Evolutionary conservation across 495 filamentous ascomycete genomes (phyloP), one percentile per base, ranked within the genome.

Genomic region (Letharia columbiana): DNA sequence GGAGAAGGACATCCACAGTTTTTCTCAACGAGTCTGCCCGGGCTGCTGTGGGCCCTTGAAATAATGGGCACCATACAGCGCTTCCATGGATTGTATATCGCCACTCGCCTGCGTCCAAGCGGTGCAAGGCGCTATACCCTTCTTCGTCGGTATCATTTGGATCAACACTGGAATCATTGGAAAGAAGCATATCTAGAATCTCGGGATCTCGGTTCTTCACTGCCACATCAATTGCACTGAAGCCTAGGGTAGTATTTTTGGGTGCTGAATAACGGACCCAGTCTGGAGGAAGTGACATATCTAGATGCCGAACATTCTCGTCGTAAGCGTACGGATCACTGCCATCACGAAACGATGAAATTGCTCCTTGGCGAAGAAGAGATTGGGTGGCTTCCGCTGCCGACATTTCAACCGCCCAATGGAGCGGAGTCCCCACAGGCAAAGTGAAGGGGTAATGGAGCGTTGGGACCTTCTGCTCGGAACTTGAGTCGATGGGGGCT

Each of bases 371-470:
- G n/a, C 52, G 52, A 23, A 56, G 31, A 33, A 56, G 52, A 23
- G 52, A 23, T 6, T 23, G n/a, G 6, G 31, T 33, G n/a, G 52
- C 52, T 33, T 56, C 52, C n/a, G 15, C n/a, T 33, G 31, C 52
- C n/a, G 52, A 56, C 52, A 56, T 56, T 8, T 56, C 52, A 15
- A 56, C 52, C n/a, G 52, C 52, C 52, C 52, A 56, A 56, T 56
- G 52, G n/a, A 56, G 52, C 15, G 52, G n/a, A 23, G 52, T 56
- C 9, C 52, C 52, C 8, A 56, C 15, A 56, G 52, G 52, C 52
- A 56, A 8, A 15, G 52, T 56, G 31, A 56, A 56, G 9, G 52
- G 52, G 31, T 23, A 33, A 56, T 56, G 31, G 52, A 33, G 15
- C n/a, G 15, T 56, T 23, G n/a, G n/a, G n/a, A 56, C 15, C 52